phyloP scores from a whole-genome alignment of 768 basidiomycete genomes.

The Tulasnella sp. region DNA sequence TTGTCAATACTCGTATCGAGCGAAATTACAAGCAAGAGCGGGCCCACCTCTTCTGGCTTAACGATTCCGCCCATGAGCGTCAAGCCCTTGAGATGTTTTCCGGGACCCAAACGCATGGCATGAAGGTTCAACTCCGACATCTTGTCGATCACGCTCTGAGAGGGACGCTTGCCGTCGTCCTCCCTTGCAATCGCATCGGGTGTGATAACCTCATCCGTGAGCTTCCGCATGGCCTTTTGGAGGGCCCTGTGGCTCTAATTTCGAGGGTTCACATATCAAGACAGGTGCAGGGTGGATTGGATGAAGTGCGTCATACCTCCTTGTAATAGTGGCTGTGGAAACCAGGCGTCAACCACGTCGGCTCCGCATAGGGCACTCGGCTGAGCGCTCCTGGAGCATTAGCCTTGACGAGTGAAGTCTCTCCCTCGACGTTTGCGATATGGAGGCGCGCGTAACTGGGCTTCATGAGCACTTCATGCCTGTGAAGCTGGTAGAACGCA shows the following conservation, averaged over 20 bases:
- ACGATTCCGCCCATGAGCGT: constrained; percentile 65
- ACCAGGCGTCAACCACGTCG: constrained; percentile 56
- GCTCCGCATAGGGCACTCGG: constrained; percentile 74
- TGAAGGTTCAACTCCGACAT: constrained; percentile 74
- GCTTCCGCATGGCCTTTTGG: constrained; percentile 63
- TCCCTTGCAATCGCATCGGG: constrained; percentile 73
- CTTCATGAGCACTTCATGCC: constrained; percentile 64
- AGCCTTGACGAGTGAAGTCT: constrained; percentile 45
- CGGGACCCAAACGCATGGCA: constrained; percentile 85
- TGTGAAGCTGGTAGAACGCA: constrained; percentile 76
- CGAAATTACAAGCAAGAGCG: background rate
- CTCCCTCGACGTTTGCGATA: constrained; percentile 50
- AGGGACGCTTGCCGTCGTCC: constrained; percentile 76
- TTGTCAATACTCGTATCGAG: background rate
- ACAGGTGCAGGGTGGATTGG: no score
- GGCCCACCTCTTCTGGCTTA: constrained; percentile 49
- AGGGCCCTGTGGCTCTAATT: constrained; percentile 53
- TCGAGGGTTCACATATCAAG: background rate
- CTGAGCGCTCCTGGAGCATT: constrained; percentile 55
- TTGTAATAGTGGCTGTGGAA: constrained; percentile 71
- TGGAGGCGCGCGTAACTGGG: constrained; percentile 65
- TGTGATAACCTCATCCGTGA: constrained; percentile 62
- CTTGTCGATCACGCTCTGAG: constrained; percentile 74
- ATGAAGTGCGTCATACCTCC: no score
- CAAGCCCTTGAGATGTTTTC: constrained; percentile 73